Conservation (phyloP, 345 rosid species). For the Streptanthus diversifolius region DNA sequence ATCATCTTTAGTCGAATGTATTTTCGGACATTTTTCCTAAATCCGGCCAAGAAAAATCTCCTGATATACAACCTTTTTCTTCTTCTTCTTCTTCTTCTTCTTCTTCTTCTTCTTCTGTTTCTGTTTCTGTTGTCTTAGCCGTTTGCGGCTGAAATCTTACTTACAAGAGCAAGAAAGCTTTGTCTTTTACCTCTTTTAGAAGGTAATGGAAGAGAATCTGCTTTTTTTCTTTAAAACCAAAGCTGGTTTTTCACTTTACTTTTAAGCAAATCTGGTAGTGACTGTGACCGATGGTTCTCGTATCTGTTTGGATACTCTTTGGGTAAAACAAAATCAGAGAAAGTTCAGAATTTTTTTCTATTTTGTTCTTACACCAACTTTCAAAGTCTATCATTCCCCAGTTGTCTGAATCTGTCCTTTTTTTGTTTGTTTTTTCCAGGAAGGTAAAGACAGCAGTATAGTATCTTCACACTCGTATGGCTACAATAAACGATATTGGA, state of each 20-base stretch:
- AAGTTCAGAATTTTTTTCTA: not conserved
- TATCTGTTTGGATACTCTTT: conserved; percentile 12
- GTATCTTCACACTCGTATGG: conserved; percentile 43
- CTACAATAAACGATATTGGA: conserved; percentile 73
- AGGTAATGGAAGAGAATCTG: conserved; percentile 20
- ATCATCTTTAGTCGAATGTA: conserved; percentile 12
- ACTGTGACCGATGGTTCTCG: conserved; percentile 16
- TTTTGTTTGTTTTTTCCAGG: conserved; percentile 13
- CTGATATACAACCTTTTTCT: not conserved
- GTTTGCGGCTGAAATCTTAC: not conserved
- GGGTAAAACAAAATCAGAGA: not conserved
- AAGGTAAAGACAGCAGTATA: not conserved
- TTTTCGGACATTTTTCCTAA: not conserved
- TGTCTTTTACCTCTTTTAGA: conserved; percentile 17
- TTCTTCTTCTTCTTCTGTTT: not conserved
- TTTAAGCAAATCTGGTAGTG: not conserved
- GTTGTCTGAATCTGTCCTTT: conserved; percentile 11
- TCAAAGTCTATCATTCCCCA: not conserved
- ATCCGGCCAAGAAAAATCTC: conserved; percentile 9
- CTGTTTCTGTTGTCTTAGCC: conserved; percentile 3
- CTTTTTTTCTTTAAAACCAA: not conserved
- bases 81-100: conserved; percentile 3
- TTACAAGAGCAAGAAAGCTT: conserved; percentile 17
- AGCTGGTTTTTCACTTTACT: conserved; percentile 2
- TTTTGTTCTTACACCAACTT: not conserved